Evolutionary conservation across 306 rosid species (phyloP), one percentile per base, ranked within the genome.

Genomic region (Acmispon strigosus): DNA sequence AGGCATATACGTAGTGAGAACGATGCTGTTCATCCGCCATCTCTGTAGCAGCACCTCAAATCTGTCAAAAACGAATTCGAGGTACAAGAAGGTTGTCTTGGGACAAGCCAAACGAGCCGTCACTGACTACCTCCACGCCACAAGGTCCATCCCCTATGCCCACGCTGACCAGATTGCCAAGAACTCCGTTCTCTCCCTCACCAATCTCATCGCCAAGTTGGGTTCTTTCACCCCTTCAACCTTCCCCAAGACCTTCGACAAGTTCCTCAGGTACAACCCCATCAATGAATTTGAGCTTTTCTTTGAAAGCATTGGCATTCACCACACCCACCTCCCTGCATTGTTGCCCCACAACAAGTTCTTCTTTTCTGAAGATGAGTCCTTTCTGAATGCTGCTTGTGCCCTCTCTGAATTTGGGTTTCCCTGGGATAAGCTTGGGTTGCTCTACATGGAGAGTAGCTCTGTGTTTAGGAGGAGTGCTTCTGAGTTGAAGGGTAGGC

Each of bases 271-370:
- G 86, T 89, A 92, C 78, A 76, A 92, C 62, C 96, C 96, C 51
- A 80, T 89, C 34, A 89, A 92, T n/a, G 95, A 92, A 67, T 89
- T 87, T 50, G 92, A 92, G 72, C 86, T 92, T 68, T 92, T 92
- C 77, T 88, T 89, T 53, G 98, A 92, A 51, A 89, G 95, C 75
- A 92, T 92, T 12, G 96, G 98, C 37, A 76, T 92, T 6, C 74
- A 58, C 8, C 80, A 78, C 50, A 27, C 57, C 4, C 77, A 82
- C 2, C 69, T 87, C 68, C 37, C 44, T 22, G 18, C 59, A 19
- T 51, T 83, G 29, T 56, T 89, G 68, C 96, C 92, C 5, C 51
- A 66, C 3, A 69, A 84, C 19, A 92, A 87, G 79, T 89, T 87
- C 69, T 92, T 92, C 66, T 80, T 92, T 19, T 81, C 82, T 1